Evolutionary conservation across 352 stramenopile genomes (phyloP).

Genomic region (Peronospora destructor): DNA sequence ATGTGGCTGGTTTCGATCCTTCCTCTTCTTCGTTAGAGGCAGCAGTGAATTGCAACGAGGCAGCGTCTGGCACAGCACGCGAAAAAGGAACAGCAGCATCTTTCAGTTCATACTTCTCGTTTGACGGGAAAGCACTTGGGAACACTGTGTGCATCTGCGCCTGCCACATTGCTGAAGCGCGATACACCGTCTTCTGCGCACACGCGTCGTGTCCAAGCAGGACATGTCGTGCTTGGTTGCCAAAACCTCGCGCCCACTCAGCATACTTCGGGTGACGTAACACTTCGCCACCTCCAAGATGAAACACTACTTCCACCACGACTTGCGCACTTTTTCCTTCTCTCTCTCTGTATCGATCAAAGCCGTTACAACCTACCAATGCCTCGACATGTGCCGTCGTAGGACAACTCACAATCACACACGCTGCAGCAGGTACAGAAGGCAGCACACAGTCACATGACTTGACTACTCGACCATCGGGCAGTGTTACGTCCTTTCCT

Average conservation of each 20-base stretch:
- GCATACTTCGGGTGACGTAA: constrained; percentile 52
- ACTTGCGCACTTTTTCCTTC: constrained; percentile 21
- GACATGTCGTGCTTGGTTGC: constrained; percentile 50
- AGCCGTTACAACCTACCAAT: constrained; percentile 35
- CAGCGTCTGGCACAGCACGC: constrained; percentile 20
- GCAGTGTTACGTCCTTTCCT: constrained; percentile 67
- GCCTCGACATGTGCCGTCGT: constrained; percentile 54
- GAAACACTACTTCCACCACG: constrained; percentile 57
- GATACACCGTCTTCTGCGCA: constrained; percentile 63
- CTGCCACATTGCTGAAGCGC: constrained; percentile 60
- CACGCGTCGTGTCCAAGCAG: constrained; percentile 43
- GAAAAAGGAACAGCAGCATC: constrained; percentile 35
- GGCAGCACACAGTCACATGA: constrained; percentile 67
- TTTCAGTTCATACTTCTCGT: constrained; percentile 37
- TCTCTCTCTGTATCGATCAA: constrained; percentile 36
- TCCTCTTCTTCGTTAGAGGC: background rate
- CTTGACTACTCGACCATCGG: constrained; percentile 52
- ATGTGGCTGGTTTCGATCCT: constrained; percentile 5
- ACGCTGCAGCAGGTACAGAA: constrained; percentile 43
- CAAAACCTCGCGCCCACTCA: constrained; percentile 53
- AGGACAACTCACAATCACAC: constrained; percentile 55
- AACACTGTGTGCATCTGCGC: constrained; percentile 66
- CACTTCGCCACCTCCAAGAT: constrained; percentile 43
- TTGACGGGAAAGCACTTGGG: constrained; percentile 47
- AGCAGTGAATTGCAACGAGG: constrained; percentile 10